A percentile compares a stretch with the other conserved stretches of the same genome.
Evolutionary conservation across 2,329 filamentous ascomycete species (phyloP).

Genomic region (Penicillium olsonii): DNA sequence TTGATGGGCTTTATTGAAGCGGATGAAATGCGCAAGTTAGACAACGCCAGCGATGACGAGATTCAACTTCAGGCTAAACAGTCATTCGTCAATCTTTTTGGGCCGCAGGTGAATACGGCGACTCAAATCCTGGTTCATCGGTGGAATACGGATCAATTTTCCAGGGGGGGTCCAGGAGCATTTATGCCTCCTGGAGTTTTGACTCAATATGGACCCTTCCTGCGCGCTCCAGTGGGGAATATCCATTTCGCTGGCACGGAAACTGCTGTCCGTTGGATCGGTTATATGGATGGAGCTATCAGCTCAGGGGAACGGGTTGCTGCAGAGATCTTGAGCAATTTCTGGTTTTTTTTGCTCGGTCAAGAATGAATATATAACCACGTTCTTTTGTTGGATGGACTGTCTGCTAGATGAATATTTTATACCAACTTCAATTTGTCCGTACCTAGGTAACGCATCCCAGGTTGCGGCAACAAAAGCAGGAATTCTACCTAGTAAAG

Average conservation of each 20-base stretch:
- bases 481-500: no score
- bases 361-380: not conserved
- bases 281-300: constrained; percentile 31
- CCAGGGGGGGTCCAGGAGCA: constrained; percentile 27
- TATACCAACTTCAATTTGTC: no score
- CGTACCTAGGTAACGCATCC: no score
- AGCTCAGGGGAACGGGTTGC: constrained; percentile 22
- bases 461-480: no score
- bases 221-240: constrained; percentile 15
- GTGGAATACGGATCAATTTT: constrained; percentile 28
- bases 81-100: constrained; percentile 4
- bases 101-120: constrained; percentile 12
- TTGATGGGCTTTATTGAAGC: constrained; percentile 31
- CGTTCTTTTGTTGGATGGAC: not conserved
- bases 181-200: constrained; percentile 22
- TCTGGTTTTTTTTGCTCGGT: not conserved
- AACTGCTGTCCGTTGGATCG: constrained; percentile 22
- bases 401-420: not conserved
- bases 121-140: constrained; percentile 22
- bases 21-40: constrained; percentile 24
- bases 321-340: constrained; percentile 5
- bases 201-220: constrained; percentile 18
- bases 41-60: constrained; percentile 20
- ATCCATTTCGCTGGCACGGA: constrained; percentile 31
- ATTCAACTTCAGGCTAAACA: constrained; percentile 13